Evolutionary conservation across 495 filamentous ascomycete genomes (phyloP), one percentile per base, ranked within the genome.

Genomic region (Cladorrhinum samala): DNA sequence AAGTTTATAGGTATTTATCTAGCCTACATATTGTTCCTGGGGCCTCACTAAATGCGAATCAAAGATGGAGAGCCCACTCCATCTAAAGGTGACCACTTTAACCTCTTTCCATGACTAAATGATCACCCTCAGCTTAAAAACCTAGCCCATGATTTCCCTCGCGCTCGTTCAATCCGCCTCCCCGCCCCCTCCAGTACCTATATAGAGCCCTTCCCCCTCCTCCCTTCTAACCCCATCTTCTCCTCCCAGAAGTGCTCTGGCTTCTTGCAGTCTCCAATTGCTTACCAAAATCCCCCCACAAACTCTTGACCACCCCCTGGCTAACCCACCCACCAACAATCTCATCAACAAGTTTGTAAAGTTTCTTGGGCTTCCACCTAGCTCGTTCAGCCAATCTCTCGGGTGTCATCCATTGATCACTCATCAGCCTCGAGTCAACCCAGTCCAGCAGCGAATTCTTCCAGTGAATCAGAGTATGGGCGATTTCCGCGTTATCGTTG

Each of bases 381-480:
- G 65, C 63, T 1, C 69, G 61, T 54, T 73, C 72, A 7, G 74
- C 75, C 38, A 79, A 71, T 21, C 68, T 77, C 8, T 33, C 14
- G 0, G 64, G 46, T 1, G 41, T 36, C 67, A 75, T 70, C 53
- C 82, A 75, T 9, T 85, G 84, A 45, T 79, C 69, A 11, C 60
- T 59, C 4, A 69, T 61, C 3, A 93, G 77, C 48, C 79, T 79
- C 14, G 80, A 72, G 13, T 85, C 72, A 2, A 90, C 83, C 76
- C 75, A 85, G 54, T 86, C 74, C 54, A 87, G 85, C 39, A 92
- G 81, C 25, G 82, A 79, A 59, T 78, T 79, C 39, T 85, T 84
- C 88, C 88, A 93, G 56, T 93, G 88, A 1, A 77, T 74, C 2
- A 92, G 72, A 0, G 73, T 76, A 58, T 92, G 88, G 0, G 85